Evolutionary conservation across 1,284 basidiomycete genomes (phyloP).

Genomic region (Melampsora larici-populina): DNA sequence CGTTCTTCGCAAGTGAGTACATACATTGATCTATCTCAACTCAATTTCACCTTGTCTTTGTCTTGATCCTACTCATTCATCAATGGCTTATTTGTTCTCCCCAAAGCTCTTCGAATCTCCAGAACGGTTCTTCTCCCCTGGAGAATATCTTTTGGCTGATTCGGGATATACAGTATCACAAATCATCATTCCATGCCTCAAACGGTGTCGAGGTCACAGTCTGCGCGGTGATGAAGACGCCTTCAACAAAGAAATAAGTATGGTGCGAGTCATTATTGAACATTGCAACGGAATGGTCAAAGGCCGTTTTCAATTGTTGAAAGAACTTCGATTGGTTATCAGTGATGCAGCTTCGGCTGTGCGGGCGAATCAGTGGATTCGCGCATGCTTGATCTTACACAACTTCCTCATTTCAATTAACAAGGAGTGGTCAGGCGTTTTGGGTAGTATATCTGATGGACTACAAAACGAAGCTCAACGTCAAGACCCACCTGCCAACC

Average conservation of each 20-base stretch:
- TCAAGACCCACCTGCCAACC: background rate
- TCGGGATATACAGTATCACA: background rate
- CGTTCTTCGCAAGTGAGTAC: too few relatives aligned
- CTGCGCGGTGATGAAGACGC: background rate
- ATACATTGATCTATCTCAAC: background rate
- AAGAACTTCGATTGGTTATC: background rate
- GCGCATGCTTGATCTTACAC: too few relatives aligned
- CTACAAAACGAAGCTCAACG: background rate
- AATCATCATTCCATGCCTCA: background rate
- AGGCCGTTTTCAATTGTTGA: background rate
- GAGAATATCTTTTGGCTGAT: background rate
- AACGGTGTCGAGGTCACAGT: too few relatives aligned
- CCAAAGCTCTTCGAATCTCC: background rate
- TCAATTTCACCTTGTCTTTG: background rate
- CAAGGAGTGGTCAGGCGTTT: background rate
- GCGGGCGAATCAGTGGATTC: background rate
- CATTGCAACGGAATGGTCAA: background rate
- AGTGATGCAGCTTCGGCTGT: background rate
- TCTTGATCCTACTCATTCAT: too few relatives aligned
- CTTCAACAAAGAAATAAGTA: too few relatives aligned
- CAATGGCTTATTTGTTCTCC: too few relatives aligned
- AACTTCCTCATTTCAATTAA: background rate
- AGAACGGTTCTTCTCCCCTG: background rate
- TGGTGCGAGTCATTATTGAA: too few relatives aligned
- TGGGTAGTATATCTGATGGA: background rate